phyloP scores from a whole-genome alignment of 106 monocot genomes.

The Dioscorea alata region DNA sequence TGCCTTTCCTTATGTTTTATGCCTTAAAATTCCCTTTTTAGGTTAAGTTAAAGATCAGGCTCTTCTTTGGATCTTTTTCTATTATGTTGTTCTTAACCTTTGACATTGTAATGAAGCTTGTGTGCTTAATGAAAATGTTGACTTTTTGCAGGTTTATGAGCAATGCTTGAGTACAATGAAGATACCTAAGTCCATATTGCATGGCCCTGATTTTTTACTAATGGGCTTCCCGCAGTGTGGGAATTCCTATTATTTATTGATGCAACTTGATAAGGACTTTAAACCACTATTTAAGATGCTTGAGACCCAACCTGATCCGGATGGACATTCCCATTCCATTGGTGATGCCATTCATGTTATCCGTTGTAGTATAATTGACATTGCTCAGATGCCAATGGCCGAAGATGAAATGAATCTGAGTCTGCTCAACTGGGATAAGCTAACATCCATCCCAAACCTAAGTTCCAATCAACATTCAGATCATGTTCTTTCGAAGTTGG shows the following conservation, averaged over 20 bases:
- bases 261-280: constrained; percentile 94
- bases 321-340: constrained; percentile 39
- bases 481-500: constrained; percentile 26
- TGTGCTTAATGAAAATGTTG: background rate
- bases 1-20: too few species aligned
- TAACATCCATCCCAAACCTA: constrained; percentile 19
- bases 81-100: too few species aligned
- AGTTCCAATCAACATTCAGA: constrained; percentile 28
- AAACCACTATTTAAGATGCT: constrained; percentile 72
- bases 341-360: constrained; percentile 39
- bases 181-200: constrained; percentile 61
- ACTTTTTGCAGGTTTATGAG: constrained; percentile 73
- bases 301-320: constrained; percentile 53
- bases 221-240: constrained; percentile 86
- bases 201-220: constrained; percentile 62
- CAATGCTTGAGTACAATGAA: constrained; percentile 48
- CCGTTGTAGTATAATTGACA: constrained; percentile 61
- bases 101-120: too few species aligned
- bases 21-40: too few species aligned
- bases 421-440: constrained; percentile 61
- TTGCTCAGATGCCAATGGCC: constrained; percentile 54
- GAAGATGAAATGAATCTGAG: constrained; percentile 79
- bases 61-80: too few species aligned
- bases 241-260: constrained; percentile 70
- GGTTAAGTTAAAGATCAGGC: too few species aligned